A percentile compares a stretch with the other conserved stretches of the same genome.
phyloP scores from a whole-genome alignment of 176 grass and related monocot species.

The Bromus sterilis region DNA sequence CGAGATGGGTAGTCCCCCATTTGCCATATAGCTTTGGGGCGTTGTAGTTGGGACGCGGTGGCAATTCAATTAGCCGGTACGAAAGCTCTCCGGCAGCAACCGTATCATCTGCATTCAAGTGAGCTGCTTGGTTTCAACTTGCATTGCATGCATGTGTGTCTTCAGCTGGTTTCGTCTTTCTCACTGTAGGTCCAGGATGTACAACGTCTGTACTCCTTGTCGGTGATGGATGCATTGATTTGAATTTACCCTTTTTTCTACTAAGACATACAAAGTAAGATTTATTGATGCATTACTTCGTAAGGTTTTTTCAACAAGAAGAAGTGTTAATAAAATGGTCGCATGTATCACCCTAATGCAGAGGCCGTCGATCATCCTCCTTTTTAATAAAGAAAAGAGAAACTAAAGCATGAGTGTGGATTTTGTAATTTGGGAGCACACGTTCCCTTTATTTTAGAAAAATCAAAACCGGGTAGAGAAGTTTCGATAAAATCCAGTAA shows the following conservation, averaged over 20 bases:
- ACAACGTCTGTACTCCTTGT: neutral
- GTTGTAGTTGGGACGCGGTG: slow-evolving; percentile 11
- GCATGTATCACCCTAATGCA: no score
- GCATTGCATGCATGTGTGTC: neutral
- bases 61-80: slow-evolving; percentile 1
- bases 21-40: neutral
- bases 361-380: no score
- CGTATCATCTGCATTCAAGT: slow-evolving; percentile 3
- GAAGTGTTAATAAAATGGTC: no score
- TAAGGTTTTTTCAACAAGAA: no score
- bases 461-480: neutral
- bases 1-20: neutral
- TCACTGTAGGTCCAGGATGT: neutral
- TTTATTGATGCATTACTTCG: no score
- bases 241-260: neutral
- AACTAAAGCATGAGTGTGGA: neutral
- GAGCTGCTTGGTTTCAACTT: neutral
- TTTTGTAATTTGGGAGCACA: neutral
- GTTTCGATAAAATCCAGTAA: neutral
- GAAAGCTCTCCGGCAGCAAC: slow-evolving; percentile 13
- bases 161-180: neutral
- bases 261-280: no score
- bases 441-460: neutral
- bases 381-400: no score
- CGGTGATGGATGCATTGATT: neutral